Evolutionary conservation across 2,329 filamentous ascomycete genomes (phyloP).

Genomic region (Onygena corvina): DNA sequence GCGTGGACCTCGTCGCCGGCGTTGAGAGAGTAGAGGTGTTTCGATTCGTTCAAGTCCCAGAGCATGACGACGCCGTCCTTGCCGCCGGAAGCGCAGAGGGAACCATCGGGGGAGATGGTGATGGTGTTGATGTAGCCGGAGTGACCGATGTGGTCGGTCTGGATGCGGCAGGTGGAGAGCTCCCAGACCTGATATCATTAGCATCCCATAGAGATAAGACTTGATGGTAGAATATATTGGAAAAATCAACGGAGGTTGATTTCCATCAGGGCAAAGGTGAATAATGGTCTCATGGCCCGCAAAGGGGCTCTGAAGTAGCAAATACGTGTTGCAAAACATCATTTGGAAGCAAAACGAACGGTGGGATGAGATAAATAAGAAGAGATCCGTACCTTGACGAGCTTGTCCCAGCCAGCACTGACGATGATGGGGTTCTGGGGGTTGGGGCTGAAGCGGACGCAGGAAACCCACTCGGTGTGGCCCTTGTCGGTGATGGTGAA

Average conservation of each 20-base stretch:
- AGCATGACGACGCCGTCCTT: slow-evolving; percentile 99
- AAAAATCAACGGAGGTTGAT: slow-evolving; percentile 9
- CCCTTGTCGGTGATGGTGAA: slow-evolving; percentile 99
- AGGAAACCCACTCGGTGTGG: slow-evolving; percentile 99
- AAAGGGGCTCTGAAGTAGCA: slow-evolving; percentile 99
- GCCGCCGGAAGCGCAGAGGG: slow-evolving; percentile 95
- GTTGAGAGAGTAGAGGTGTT: slow-evolving; percentile 99
- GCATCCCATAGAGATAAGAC: neutral
- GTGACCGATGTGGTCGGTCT: slow-evolving; percentile 99
- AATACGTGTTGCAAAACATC: slow-evolving; percentile 99
- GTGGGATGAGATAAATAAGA: neutral
- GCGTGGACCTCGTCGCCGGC: slow-evolving; percentile 99
- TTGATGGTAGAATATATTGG: no score
- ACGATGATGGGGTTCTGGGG: slow-evolving; percentile 99
- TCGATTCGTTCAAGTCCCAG: slow-evolving; percentile 99
- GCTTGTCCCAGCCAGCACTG: slow-evolving; percentile 97
- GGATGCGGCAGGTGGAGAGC: slow-evolving; percentile 96
- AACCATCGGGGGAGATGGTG: slow-evolving; percentile 98
- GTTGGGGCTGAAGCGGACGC: slow-evolving; percentile 99
- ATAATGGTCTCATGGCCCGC: slow-evolving; percentile 91
- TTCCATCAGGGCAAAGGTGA: slow-evolving; percentile 52
- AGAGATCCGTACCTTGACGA: slow-evolving; percentile 76
- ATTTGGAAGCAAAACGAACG: slow-evolving; percentile 42
- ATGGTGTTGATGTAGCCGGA: slow-evolving; percentile 99
- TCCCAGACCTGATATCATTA: slow-evolving; percentile 71